A percentile compares a stretch with the other conserved stretches of the same genome.
Conservation (phyloP, 2,329 filamentous ascomycete genomes). For the Alternaria viburni region DNA sequence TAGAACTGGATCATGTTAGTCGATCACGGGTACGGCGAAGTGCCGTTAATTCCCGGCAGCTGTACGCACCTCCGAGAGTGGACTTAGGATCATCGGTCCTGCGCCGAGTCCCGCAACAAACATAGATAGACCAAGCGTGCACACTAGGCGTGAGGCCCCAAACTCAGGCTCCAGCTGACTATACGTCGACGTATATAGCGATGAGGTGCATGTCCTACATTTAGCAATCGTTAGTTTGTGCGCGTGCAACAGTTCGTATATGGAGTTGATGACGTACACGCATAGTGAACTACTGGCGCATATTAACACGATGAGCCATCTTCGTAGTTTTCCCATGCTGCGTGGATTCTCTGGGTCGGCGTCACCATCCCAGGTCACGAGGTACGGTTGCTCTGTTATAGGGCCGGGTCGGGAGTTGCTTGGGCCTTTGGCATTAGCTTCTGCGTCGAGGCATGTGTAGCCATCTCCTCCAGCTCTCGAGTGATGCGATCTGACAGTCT, state of each 20-base stretch:
- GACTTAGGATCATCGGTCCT: slow-evolving; percentile 63
- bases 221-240: slow-evolving; percentile 5
- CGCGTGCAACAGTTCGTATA: not conserved
- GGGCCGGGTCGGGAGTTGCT: slow-evolving; percentile 28
- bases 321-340: slow-evolving; percentile 68
- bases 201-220: slow-evolving; percentile 77
- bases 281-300: slow-evolving; percentile 77
- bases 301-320: slow-evolving; percentile 81
- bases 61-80: slow-evolving; percentile 55
- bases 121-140: slow-evolving; percentile 78
- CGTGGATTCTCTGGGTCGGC: slow-evolving; percentile 76
- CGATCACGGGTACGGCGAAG: not conserved
- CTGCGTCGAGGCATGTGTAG: slow-evolving; percentile 45
- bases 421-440: slow-evolving; percentile 26
- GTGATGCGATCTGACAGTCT: slow-evolving; percentile 37
- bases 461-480: slow-evolving; percentile 48
- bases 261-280: slow-evolving; percentile 67
- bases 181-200: slow-evolving; percentile 89
- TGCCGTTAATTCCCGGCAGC: not conserved
- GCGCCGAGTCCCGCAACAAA: slow-evolving; percentile 78
- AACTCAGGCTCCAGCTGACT: slow-evolving; percentile 78
- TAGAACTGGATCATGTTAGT: slow-evolving; percentile 65
- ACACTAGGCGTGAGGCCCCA: slow-evolving; percentile 71
- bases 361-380: slow-evolving; percentile 78
- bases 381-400: slow-evolving; percentile 57